A percentile compares a stretch with the other conserved stretches of the same genome.
phyloP scores from a whole-genome alignment of 2,329 filamentous ascomycete species.

The Pestalotiopsis sp. region DNA sequence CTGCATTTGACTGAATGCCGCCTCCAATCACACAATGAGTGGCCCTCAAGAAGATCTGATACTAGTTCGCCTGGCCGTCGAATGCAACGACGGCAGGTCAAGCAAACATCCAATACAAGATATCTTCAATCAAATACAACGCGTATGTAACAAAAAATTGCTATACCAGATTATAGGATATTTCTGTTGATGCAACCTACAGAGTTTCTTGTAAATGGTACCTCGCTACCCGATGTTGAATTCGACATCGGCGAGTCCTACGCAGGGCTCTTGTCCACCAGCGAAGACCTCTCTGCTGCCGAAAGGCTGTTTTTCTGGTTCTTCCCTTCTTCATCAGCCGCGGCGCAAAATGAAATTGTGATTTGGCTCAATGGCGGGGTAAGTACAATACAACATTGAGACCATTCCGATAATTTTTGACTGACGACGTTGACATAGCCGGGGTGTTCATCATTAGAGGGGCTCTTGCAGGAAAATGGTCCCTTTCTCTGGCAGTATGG shows the following conservation, averaged over 20 bases:
- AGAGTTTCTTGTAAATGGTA: conserved; percentile 63
- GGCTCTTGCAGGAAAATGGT: conserved; percentile 76
- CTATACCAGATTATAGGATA: not conserved
- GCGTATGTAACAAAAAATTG: not conserved
- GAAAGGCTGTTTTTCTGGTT: conserved; percentile 59
- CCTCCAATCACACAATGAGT: not conserved
- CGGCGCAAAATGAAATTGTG: conserved; percentile 49
- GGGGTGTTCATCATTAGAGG: conserved; percentile 63
- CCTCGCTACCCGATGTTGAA: conserved; percentile 61
- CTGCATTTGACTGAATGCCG: not conserved
- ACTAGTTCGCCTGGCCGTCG: not conserved
- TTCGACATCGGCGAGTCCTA: conserved; percentile 66
- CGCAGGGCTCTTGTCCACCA: conserved; percentile 57
- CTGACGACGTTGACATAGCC: conserved; percentile 26
- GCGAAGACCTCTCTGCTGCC: conserved; percentile 37
- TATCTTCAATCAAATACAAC: not conserved
- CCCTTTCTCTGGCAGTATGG: conserved; percentile 73
- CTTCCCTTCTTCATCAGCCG: conserved; percentile 49
- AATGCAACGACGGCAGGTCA: not conserved
- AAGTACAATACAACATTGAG: not conserved
- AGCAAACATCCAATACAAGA: not conserved
- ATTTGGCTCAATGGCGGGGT: conserved; percentile 52
- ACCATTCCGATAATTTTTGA: not conserved
- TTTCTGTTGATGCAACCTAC: not conserved
- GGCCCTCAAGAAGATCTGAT: not conserved